These are phyloP conservation scores for Backusella mclennaniae DNA, from an alignment of 192 early-diverging fungal genomes.

Conservation along the genomic window DNA sequence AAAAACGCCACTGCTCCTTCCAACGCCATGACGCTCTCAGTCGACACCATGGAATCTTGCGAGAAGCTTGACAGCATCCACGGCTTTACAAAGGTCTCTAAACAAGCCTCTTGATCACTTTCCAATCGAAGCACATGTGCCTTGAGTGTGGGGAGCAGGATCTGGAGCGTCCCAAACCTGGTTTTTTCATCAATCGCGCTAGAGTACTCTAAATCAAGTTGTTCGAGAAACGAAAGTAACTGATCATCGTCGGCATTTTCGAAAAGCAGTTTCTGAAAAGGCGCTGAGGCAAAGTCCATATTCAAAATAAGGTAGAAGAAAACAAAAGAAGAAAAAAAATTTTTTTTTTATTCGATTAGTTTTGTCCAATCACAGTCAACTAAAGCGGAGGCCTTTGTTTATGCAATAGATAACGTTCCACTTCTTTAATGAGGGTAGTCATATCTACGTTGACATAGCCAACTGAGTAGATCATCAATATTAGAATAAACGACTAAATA, in stretches of 20 bases:
- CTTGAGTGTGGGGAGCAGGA: constrained; percentile 27
- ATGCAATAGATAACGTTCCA: too few relatives aligned
- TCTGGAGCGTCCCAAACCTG: constrained; percentile 31
- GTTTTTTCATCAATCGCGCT: constrained; percentile 25
- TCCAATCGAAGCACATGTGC: constrained; percentile 20
- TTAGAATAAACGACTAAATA: too few relatives aligned
- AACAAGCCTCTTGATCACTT: constrained; percentile 10
- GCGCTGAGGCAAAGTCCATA: constrained; percentile 30
- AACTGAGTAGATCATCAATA: too few relatives aligned
- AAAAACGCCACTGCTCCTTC: constrained; percentile 13
- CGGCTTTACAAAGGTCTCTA: constrained; percentile 15
- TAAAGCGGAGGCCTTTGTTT: too few relatives aligned
- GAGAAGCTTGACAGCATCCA: constrained; percentile 26
- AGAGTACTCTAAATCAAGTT: constrained; percentile 14
- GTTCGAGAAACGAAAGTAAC: constrained; percentile 9
- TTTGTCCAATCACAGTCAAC: too few relatives aligned
- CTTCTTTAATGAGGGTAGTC: too few relatives aligned
- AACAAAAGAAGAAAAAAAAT: too few relatives aligned
- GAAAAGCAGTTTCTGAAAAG: constrained; percentile 21
- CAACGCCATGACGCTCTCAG: constrained; percentile 25
- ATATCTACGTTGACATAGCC: too few relatives aligned
- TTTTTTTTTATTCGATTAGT: too few relatives aligned
- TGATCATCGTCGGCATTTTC: constrained; percentile 19
- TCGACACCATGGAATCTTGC: constrained; percentile 31
- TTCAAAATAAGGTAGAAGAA: not conserved